Base-by-base conservation (phyloP, 139 green algal genomes). In the Closterium sp. region DNA sequence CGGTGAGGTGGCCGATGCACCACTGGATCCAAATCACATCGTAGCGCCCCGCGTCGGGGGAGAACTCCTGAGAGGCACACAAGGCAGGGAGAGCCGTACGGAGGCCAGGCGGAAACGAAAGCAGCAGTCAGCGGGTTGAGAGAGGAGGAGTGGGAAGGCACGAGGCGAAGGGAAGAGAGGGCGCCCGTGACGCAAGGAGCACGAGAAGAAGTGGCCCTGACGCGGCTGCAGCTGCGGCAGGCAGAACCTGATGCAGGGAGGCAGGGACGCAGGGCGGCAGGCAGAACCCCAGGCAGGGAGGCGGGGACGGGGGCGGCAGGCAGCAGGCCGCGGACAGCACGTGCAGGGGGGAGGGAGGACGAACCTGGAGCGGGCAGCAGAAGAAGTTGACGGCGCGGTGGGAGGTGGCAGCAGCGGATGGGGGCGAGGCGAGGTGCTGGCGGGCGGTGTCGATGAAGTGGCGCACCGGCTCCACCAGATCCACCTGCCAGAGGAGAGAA, bases 1-100 rank as follows among this genome's bases (percentile, higher is more conserved):
- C 98, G 86, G 97, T 98, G 1, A 99, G 94, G 94, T 99, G 99
- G 66, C 99, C 96, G 33, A 98, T 94, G 32, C 93, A 95, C 97
- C 97, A 98, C 87, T 98, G 97, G 38, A 98, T 88, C 97, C 97
- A 98, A 5, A 98, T 94, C 16, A 96, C 91, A 91, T 98, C 96
- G 86, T 98, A 98, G 8, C 95, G 28, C 33, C 76, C 89, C 33
- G 66, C 28, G 34, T 96, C 93, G 90, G 95, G 94, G 93, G 87
- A 96, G 64, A 96, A 96, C 16, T 90, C 89, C 90, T 96, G 90
- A 28, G 5, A 8, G 38, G 0, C 55, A 76, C 10, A 23, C 83
- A 86, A 25, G 83, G 83, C n/a, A 33, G 30, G 83, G 83, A 32
- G 83, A 28, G n/a, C 16, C n/a, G 83, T 34, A 19, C 64, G 64